Evolutionary conservation across 176 grass and related monocot species (phyloP).

Genomic region (Secale cereale): DNA sequence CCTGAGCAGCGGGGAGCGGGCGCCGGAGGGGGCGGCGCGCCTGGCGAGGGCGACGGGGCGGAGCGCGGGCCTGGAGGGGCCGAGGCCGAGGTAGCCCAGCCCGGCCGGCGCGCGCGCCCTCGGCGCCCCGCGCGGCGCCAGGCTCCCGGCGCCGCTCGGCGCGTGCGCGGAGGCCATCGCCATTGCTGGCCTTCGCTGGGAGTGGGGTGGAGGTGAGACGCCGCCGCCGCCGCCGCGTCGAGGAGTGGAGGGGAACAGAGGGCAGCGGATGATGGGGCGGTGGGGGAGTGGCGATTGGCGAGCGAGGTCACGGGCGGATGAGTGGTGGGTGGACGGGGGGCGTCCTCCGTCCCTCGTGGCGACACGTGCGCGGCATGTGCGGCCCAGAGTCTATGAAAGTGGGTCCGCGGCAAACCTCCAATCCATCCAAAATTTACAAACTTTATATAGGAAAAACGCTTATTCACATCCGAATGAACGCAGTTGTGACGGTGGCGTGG

Average conservation of each 20-base stretch:
- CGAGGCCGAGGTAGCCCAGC: neutral
- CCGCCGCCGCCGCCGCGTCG: neutral
- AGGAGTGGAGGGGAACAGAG: neutral
- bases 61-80: neutral
- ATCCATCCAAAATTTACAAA: neutral
- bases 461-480: too few species aligned
- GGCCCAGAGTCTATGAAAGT: neutral
- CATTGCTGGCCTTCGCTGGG: neutral
- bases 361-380: neutral
- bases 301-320: slow-evolving; percentile 12
- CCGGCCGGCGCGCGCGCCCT: slow-evolving; percentile 17
- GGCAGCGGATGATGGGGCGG: neutral
- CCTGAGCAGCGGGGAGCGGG: neutral
- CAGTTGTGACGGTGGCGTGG: too few species aligned
- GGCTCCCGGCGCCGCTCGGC: slow-evolving; percentile 20
- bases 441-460: too few species aligned
- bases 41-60: neutral
- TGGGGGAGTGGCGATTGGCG: neutral
- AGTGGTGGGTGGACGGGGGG: slow-evolving; percentile 17
- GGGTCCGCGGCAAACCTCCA: neutral
- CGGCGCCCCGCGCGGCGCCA: slow-evolving; percentile 19
- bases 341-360: neutral
- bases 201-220: neutral
- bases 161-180: slow-evolving; percentile 35
- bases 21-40: neutral